A percentile compares a stretch with the other conserved stretches of the same genome.
Evolutionary conservation across 257 asterid species (phyloP).

Genomic region (Agastache rugosa): DNA sequence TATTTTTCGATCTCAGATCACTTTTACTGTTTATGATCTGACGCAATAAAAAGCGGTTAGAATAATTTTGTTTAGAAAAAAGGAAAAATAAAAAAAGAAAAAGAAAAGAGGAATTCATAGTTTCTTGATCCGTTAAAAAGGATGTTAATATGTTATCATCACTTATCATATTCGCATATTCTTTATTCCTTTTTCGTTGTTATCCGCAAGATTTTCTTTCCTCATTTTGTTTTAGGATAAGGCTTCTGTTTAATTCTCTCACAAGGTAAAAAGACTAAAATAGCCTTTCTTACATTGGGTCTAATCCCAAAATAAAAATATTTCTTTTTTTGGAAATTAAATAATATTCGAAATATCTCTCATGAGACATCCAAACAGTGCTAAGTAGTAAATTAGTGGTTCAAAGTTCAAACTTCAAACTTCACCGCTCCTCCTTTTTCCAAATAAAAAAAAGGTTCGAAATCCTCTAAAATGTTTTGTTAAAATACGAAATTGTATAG

Average conservation of each 20-base stretch:
- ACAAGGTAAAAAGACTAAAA: neutral
- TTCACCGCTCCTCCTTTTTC: no score
- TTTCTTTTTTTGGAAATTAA: neutral
- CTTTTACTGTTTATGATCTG: no score
- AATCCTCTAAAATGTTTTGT: neutral
- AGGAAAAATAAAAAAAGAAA: no score
- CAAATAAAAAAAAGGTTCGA: no score
- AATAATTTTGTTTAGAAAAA: no score
- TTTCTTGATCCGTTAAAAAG: neutral
- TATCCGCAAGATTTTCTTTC: neutral
- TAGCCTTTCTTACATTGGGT: neutral
- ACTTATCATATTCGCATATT: neutral
- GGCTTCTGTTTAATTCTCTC: neutral
- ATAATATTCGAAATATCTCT: no score
- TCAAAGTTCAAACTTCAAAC: no score
- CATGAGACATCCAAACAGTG: no score
- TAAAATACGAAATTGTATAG: no score
- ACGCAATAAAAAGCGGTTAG: neutral
- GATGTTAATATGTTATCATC: neutral
- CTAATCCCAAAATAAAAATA: no score
- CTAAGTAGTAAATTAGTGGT: no score
- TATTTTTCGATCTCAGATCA: no score
- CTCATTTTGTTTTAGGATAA: neutral
- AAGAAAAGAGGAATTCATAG: neutral
- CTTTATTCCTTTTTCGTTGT: neutral